Percentiles rank a stretch among this genome's conserved stretches.
These are phyloP conservation scores for Staphylotrichum longicolle DNA, from an alignment of 495 filamentous ascomycete species.

Conservation along the genomic window DNA sequence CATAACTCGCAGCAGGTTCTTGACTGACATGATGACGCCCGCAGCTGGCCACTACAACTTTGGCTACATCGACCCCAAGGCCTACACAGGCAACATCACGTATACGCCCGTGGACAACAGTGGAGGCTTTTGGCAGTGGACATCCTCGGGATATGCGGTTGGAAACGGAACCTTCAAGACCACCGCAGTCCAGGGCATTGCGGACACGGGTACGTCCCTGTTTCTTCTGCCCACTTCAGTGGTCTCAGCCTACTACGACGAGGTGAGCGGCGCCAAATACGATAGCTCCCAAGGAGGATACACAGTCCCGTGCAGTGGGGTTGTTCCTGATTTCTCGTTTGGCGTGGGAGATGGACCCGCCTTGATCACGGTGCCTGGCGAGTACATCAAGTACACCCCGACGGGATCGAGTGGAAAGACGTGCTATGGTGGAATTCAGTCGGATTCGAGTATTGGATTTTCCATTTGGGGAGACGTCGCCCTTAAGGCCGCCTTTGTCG, in stretches of 20 bases:
- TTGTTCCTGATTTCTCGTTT: conserved; percentile 62
- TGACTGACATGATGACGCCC: neutral
- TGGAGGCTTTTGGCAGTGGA: conserved; percentile 72
- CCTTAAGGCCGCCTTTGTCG: conserved; percentile 74
- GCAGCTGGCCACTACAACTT: conserved; percentile 69
- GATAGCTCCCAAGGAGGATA: conserved; percentile 57
- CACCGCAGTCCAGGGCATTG: conserved; percentile 50
- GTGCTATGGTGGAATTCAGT: conserved; percentile 67
- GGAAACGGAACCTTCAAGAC: conserved; percentile 44
- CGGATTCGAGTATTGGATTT: conserved; percentile 59
- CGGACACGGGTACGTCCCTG: conserved; percentile 74
- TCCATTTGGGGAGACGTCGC: conserved; percentile 76
- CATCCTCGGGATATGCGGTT: conserved; percentile 58
- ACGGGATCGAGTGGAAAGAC: conserved; percentile 31
- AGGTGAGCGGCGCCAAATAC: conserved; percentile 54
- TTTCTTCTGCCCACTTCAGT: conserved; percentile 57
- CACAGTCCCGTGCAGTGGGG: conserved; percentile 61
- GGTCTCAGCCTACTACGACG: conserved; percentile 62
- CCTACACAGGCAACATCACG: conserved; percentile 62
- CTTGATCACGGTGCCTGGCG: conserved; percentile 53
- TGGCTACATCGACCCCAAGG: conserved; percentile 63
- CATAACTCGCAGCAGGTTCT: no score
- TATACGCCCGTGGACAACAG: conserved; percentile 58
- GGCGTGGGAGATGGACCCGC: conserved; percentile 44
- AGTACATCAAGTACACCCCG: conserved; percentile 55